phyloP scores from a whole-genome alignment of 352 stramenopile species.

The Elongisporangium prolatum region DNA sequence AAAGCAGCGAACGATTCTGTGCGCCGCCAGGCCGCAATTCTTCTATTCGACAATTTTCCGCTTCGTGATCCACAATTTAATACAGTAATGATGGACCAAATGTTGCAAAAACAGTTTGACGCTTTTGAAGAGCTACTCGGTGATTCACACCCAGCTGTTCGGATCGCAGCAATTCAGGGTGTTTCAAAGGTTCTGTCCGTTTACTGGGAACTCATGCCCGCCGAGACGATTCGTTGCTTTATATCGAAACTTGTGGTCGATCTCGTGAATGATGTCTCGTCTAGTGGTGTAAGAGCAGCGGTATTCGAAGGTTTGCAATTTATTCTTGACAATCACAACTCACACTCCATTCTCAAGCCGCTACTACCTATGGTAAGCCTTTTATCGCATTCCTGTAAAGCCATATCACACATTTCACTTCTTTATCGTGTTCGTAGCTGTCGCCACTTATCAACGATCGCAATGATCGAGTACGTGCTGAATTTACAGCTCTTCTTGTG shows the following conservation, averaged over 20 bases:
- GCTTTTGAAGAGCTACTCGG: conserved; percentile 70
- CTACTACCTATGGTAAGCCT: conserved; percentile 69
- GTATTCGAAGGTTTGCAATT: conserved; percentile 84
- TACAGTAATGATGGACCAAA: conserved; percentile 67
- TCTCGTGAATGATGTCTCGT: conserved; percentile 76
- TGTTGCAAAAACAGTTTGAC: conserved; percentile 83
- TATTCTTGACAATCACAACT: conserved; percentile 86
- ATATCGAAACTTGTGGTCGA: conserved; percentile 79
- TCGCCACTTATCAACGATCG: conserved; percentile 79
- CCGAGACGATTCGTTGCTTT: conserved; percentile 78
- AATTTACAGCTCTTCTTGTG: conserved; percentile 72
- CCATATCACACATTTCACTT: background rate
- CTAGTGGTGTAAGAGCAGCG: conserved; percentile 67
- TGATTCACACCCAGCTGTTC: conserved; percentile 69
- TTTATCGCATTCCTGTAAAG: background rate
- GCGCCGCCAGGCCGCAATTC: conserved; percentile 69
- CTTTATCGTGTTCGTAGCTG: conserved; percentile 31
- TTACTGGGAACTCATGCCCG: conserved; percentile 82
- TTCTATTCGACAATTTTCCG: conserved; percentile 85
- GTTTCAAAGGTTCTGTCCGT: conserved; percentile 78
- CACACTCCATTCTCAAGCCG: conserved; percentile 78
- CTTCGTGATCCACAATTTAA: conserved; percentile 73
- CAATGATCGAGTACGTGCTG: conserved; percentile 77
- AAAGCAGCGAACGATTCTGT: conserved; percentile 83
- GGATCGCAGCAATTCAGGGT: conserved; percentile 77